These are phyloP conservation scores for Psilocybe azurescens DNA, from an alignment of 768 basidiomycete genomes.

Conservation along the genomic window DNA sequence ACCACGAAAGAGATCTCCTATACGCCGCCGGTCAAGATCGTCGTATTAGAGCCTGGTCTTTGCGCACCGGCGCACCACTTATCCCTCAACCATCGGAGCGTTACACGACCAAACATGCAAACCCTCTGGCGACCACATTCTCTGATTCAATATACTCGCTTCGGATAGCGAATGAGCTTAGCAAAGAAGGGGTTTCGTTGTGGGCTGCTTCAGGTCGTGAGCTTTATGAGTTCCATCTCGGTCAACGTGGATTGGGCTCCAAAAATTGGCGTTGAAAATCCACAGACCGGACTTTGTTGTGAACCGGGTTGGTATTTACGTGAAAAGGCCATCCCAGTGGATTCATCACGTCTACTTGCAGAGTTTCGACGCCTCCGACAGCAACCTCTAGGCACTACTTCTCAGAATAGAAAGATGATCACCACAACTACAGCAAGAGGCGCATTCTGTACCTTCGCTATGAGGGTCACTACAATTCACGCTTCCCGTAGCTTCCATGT, in stretches of 20 bases:
- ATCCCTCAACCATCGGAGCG: constrained; percentile 19
- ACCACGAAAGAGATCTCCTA: constrained; percentile 60
- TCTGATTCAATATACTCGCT: constrained; percentile 47
- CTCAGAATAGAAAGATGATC: too few species aligned
- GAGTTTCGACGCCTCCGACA: too few species aligned
- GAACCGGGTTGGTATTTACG: too few species aligned
- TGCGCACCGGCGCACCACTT: constrained; percentile 56
- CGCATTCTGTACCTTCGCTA: too few species aligned
- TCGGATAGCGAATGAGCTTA: constrained; percentile 50
- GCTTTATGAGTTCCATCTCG: constrained; percentile 55
- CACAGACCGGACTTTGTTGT: too few species aligned
- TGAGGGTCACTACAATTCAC: too few species aligned
- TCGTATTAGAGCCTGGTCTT: constrained; percentile 71
- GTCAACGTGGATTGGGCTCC: constrained; percentile 32
- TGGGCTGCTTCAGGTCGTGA: constrained; percentile 56
- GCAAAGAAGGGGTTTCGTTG: constrained; percentile 41
- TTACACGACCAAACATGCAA: constrained; percentile 12
- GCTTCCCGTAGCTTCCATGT: too few species aligned
- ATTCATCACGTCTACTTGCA: too few species aligned
- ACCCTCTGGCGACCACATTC: constrained; percentile 41
- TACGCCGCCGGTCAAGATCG: constrained; percentile 75
- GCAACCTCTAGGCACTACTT: too few species aligned
- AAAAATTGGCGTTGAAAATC: not conserved
- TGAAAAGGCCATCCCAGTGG: too few species aligned
- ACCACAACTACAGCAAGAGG: too few species aligned